phyloP scores from a whole-genome alignment of 805 yeast genomes.

The Candida andamanensis region DNA sequence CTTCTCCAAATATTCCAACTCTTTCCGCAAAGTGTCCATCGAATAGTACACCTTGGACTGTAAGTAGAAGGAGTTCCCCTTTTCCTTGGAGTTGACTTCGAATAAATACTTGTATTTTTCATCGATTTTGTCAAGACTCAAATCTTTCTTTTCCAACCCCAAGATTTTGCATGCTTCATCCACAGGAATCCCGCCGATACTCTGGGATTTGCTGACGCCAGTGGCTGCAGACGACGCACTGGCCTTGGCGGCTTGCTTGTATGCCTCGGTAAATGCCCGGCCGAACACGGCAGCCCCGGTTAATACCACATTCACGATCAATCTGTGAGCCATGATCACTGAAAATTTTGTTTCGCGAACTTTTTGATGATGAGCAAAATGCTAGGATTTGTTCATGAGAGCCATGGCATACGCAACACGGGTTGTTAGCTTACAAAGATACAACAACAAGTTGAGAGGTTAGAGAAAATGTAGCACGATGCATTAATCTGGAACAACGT shows the following conservation, averaged over 20 bases:
- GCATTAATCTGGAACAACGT: conserved; percentile 39
- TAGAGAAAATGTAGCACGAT: conserved; percentile 46
- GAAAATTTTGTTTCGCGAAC: conserved; percentile 4
- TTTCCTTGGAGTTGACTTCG: conserved; percentile 85
- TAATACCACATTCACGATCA: conserved; percentile 79
- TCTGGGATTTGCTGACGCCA: conserved; percentile 41
- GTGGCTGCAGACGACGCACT: conserved; percentile 62
- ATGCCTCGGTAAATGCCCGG: conserved; percentile 93
- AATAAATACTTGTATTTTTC: conserved; percentile 77
- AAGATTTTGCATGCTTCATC: conserved; percentile 91
- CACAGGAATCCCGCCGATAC: conserved; percentile 72
- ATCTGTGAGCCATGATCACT: conserved; percentile 73
- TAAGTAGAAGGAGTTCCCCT: conserved; percentile 91
- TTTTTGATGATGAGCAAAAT: too few relatives aligned
- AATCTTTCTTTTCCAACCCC: conserved; percentile 60
- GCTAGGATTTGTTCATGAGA: too few relatives aligned
- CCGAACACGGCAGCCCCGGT: conserved; percentile 97
- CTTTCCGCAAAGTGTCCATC: conserved; percentile 82
- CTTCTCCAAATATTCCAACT: conserved; percentile 56
- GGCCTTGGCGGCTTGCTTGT: conserved; percentile 92
- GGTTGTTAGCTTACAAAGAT: too few relatives aligned
- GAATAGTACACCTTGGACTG: conserved; percentile 94
- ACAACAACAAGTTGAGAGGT: not conserved
- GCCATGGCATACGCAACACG: too few relatives aligned
- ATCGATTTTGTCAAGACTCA: conserved; percentile 54